These are phyloP conservation scores for Cercospora sojina DNA, from an alignment of 2,329 filamentous ascomycete genomes.

Conservation along the genomic window DNA sequence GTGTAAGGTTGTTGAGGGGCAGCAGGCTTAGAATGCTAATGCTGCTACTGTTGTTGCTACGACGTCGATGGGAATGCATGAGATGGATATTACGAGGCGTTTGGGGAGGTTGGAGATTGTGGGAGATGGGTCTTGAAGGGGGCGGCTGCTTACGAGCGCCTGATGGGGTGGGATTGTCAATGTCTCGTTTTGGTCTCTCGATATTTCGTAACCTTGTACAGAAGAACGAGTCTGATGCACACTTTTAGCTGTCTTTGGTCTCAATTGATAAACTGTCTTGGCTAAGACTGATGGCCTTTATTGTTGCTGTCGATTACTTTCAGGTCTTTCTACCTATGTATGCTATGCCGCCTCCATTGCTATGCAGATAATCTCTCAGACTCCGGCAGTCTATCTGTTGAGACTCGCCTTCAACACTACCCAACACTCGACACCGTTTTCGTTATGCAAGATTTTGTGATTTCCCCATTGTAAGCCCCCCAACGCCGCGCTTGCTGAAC, in stretches of 20 bases:
- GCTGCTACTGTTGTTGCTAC: background rate
- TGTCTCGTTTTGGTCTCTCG: background rate
- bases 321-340: background rate
- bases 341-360: background rate
- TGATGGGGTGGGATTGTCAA: background rate
- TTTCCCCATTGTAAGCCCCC: background rate
- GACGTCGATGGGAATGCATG: background rate
- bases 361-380: background rate
- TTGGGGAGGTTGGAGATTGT: background rate
- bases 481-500: constrained; percentile 13
- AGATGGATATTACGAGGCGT: constrained; percentile 5
- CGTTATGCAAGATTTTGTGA: background rate
- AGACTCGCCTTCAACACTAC: background rate
- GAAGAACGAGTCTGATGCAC: background rate
- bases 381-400: background rate
- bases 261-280: background rate
- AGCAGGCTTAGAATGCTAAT: background rate
- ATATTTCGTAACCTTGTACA: background rate
- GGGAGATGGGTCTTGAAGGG: background rate
- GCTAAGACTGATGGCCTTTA: background rate
- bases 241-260: background rate
- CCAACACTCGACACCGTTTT: background rate
- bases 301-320: background rate
- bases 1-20: constrained; percentile 56
- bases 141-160: constrained; percentile 5